Evolutionary conservation across 225 moss, liverwort and hornwort species (phyloP).

Genomic region (Straminergon stramineum): DNA sequence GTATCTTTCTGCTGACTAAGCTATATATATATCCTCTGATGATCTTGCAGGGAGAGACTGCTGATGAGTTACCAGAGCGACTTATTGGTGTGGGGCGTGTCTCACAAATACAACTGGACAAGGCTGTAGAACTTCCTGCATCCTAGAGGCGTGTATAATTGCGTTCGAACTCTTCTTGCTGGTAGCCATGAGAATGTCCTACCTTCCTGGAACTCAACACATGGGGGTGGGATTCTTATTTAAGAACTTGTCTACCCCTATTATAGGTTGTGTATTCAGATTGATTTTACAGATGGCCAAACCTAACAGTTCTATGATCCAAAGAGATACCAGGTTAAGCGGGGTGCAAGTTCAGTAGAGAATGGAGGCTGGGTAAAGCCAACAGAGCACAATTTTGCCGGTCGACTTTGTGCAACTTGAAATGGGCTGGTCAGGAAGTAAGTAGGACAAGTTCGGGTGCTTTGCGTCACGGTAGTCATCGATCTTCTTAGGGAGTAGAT

Average conservation of each 20-base stretch:
- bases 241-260: not conserved
- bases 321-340: not conserved
- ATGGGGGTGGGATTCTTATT: not conserved
- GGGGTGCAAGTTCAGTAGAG: not conserved
- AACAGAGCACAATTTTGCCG: not conserved
- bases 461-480: not conserved
- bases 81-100: conserved; percentile 55
- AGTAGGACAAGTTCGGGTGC: not conserved
- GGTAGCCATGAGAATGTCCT: not conserved
- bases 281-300: not conserved
- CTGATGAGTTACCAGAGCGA: conserved; percentile 60
- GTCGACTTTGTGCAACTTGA: not conserved
- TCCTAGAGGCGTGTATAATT: not conserved
- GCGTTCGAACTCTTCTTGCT: not conserved
- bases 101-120: conserved; percentile 54
- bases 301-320: not conserved
- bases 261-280: not conserved
- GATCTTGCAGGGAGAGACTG: conserved; percentile 38
- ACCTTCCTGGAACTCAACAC: not conserved
- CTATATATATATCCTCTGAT: not conserved
- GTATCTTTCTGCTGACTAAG: not conserved
- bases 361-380: not conserved
- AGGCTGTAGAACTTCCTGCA: conserved; percentile 29
- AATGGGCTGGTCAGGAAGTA: not conserved
- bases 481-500: not conserved